phyloP scores from a whole-genome alignment of 2,329 filamentous ascomycete genomes.

The Clathrospora elynae region DNA sequence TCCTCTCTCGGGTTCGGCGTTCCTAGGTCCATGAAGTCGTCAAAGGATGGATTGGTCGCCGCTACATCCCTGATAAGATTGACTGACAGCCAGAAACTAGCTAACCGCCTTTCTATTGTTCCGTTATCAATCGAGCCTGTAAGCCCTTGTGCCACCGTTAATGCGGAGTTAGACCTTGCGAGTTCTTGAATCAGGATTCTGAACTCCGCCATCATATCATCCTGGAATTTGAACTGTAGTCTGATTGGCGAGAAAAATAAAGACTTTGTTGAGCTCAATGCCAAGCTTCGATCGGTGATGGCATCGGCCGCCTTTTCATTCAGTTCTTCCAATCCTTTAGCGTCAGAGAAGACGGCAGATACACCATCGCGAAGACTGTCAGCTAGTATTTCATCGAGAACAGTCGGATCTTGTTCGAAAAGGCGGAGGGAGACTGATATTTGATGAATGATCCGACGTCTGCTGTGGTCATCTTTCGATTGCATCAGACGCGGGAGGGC shows the following conservation, averaged over 20 bases:
- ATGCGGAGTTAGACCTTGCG: constrained; percentile 49
- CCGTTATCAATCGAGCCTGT: constrained; percentile 66
- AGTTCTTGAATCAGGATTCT: constrained; percentile 64
- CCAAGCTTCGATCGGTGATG: constrained; percentile 22
- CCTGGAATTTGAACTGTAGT: constrained; percentile 65
- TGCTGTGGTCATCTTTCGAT: constrained; percentile 77
- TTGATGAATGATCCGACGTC: constrained; percentile 73
- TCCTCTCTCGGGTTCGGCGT: constrained; percentile 35
- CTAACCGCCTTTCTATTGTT: constrained; percentile 64
- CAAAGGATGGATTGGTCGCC: constrained; percentile 59
- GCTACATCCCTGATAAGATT: constrained; percentile 68
- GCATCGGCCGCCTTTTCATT: constrained; percentile 10
- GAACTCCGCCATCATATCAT: constrained; percentile 66
- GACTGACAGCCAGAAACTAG: constrained; percentile 80
- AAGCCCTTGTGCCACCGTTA: constrained; percentile 66
- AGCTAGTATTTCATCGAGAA: constrained; percentile 70
- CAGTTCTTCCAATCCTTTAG: constrained; percentile 32
- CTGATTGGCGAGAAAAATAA: constrained; percentile 65
- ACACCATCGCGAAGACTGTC: constrained; percentile 77
- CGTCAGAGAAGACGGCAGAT: constrained; percentile 53
- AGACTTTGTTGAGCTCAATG: constrained; percentile 24
- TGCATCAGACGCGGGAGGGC: constrained; percentile 84
- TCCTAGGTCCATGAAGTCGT: constrained; percentile 68
- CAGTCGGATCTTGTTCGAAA: constrained; percentile 65
- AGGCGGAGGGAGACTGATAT: constrained; percentile 75